Evolutionary conservation across 768 basidiomycete genomes (phyloP).

Genomic region (Termitomyces sp.): DNA sequence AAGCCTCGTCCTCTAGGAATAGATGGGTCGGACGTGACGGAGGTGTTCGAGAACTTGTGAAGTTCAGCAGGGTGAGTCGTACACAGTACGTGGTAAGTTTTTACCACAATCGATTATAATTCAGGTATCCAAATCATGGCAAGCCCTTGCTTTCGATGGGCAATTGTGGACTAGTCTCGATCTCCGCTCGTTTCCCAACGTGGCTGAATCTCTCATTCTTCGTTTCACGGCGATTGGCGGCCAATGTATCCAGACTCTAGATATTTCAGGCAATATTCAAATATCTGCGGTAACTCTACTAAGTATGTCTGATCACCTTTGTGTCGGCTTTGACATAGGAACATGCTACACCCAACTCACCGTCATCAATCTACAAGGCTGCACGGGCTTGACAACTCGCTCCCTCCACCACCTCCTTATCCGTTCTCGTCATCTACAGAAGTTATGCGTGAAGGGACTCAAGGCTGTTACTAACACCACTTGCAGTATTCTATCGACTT

Average conservation of each 20-base stretch:
- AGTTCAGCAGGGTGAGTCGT: slow-evolving; percentile 66
- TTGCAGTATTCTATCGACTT: slow-evolving; percentile 56
- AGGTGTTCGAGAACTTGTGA: slow-evolving; percentile 74
- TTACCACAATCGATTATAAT: neutral
- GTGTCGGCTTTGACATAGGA: slow-evolving; percentile 29
- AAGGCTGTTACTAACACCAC: slow-evolving; percentile 67
- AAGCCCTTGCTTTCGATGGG: slow-evolving; percentile 71
- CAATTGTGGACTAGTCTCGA: slow-evolving; percentile 76
- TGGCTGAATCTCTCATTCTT: slow-evolving; percentile 44
- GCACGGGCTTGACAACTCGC: slow-evolving; percentile 54
- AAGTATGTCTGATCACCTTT: slow-evolving; percentile 49
- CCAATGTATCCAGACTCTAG: slow-evolving; percentile 55
- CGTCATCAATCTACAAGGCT: slow-evolving; percentile 66
- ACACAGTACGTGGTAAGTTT: neutral
- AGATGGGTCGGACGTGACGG: slow-evolving; percentile 74
- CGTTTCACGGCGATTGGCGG: slow-evolving; percentile 53
- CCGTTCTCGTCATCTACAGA: slow-evolving; percentile 53
- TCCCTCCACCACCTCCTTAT: slow-evolving; percentile 67
- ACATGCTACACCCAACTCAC: slow-evolving; percentile 63
- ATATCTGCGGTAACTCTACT: slow-evolving; percentile 45
- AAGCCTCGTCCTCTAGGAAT: slow-evolving; percentile 53
- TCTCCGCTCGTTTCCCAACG: slow-evolving; percentile 54
- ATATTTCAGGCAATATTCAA: slow-evolving; percentile 56
- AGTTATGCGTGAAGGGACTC: slow-evolving; percentile 63
- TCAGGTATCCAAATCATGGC: slow-evolving; percentile 79